Evolutionary conservation across 805 yeast genomes (phyloP), one percentile per base, ranked within the genome.

Genomic region (Ogataea nakhonphanomensis): DNA sequence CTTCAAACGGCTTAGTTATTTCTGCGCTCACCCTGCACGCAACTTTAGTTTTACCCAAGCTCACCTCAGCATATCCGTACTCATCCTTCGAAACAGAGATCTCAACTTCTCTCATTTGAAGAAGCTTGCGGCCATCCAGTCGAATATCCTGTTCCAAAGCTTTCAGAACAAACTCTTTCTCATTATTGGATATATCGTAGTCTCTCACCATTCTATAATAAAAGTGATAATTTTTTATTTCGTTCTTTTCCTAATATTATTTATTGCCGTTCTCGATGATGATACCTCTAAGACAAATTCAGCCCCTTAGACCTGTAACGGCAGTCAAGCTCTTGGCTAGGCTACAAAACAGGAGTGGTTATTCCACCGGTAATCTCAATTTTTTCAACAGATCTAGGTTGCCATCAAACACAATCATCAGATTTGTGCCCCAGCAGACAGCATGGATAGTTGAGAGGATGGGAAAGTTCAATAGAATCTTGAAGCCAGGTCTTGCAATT

Each of bases 361-460:
- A 50, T 33, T 33, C 48, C 1, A 40, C 44, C 12, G 38, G 48
- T 7, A 46, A 44, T 26, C 42, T 57, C 28, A 57, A 54, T 39
- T 57, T 47, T 41, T 57, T 57, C 47, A 54, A 54, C 36, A 45
- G 40, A 31, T 43, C 57, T 35, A 67, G 73, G 41, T 63, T 83
- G 38, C 95, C 95, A n/a, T 66, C 87, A 12, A 84, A 84, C 61
- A 84, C 93, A 2, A 61, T 84, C 4, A 62, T 84, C 28, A 69
- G 85, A 51, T 86, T 86, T 59, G 95, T 86, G 11, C 95, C 95
- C 2, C 95, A 87, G 59, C 95, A 86, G 62, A 81, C 86, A 14
- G 95, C 95, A 3, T 86, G 93, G 89, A 78, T 86, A 13, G 95
- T 86, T 13, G 95, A 86, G 62, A 70, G 95, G 47, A 86, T 86